Evolutionary conservation across 2,329 filamentous ascomycete species (phyloP), one percentile per base, ranked within the genome.

Genomic region (Xylariaceae sp.): DNA sequence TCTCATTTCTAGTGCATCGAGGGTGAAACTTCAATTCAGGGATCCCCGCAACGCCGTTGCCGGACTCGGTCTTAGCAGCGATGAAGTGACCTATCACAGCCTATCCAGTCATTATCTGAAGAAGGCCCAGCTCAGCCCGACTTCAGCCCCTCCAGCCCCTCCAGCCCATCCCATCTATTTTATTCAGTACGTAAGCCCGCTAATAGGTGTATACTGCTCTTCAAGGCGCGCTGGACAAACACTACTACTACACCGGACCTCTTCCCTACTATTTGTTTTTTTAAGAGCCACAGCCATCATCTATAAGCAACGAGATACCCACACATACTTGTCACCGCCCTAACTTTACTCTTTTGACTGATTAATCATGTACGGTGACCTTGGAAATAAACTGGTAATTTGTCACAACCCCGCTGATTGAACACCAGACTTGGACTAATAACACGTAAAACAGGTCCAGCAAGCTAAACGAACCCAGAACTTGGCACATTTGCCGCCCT

Each of bases 391-490:
- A 75, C 77, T 96, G 74, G 90, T 93, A 75, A 66, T 76, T 62
- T 45, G 18, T 30, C 42, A 46, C 23, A 13, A 45, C n/a, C 21
- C n/a, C n/a, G 16, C 35, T 13, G 18, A 35, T 46, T 23, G 35
- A 33, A 40, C 42, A 32, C 33, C 21, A 5, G 37, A 56, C 43
- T 52, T n/a, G 32, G 41, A 41, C 45, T 54, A 42, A 64, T 59
- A 45, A 33, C n/a, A n/a, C n/a, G 16, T 62, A 16, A 32, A 55
- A 45, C 41, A 96, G 91, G 92, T 95, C 64, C 89, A 93, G 78
- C 90, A 97, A 79, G 94, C 94, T 71, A 97, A 97, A 81, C 86
- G 94, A 70, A 96, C 90, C 15, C 91, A 94, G 73, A 88, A 90
- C 61, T 84, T 99, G 50, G 77, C 86, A 26, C 86, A 95, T 70